A percentile compares a stretch with the other conserved stretches of the same genome.
These are phyloP conservation scores for Xylaria sp. DNA, from an alignment of 2,329 filamentous ascomycete species.

Conservation along the genomic window DNA sequence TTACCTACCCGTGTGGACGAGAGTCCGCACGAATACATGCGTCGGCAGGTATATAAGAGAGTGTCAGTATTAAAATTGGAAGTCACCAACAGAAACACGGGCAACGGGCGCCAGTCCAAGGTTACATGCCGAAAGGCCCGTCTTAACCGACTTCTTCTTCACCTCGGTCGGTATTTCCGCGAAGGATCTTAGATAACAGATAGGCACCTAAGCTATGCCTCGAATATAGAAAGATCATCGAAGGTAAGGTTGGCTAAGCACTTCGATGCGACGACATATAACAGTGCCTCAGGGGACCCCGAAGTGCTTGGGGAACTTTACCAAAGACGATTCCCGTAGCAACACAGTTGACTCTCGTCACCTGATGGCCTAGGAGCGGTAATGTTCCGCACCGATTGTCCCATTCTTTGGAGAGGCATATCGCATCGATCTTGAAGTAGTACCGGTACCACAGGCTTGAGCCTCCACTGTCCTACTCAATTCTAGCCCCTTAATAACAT, in stretches of 20 bases:
- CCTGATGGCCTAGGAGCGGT: not conserved
- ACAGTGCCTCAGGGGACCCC: not conserved
- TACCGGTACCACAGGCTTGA: too few species aligned
- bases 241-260: constrained; percentile 9
- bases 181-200: constrained; percentile 15
- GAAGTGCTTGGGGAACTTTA: not conserved
- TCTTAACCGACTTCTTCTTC: not conserved
- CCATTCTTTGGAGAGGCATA: too few species aligned
- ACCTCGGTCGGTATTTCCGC: constrained; percentile 25
- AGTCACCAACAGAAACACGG: too few species aligned
- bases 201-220: constrained; percentile 16
- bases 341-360: too few species aligned
- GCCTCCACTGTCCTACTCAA: too few species aligned
- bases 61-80: not conserved
- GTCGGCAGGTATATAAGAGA: not conserved
- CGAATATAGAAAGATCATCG: constrained; percentile 10
- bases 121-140: not conserved
- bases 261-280: constrained; percentile 4
- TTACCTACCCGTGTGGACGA: too few species aligned
- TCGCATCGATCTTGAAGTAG: too few species aligned
- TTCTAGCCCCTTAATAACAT: not conserved
- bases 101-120: not conserved
- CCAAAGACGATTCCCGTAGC: not conserved
- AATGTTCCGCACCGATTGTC: not conserved
- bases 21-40: not conserved